Evolutionary conservation across 331 rosid genomes (phyloP), one percentile per base, ranked within the genome.

Genomic region (Prunus yedoensis): DNA sequence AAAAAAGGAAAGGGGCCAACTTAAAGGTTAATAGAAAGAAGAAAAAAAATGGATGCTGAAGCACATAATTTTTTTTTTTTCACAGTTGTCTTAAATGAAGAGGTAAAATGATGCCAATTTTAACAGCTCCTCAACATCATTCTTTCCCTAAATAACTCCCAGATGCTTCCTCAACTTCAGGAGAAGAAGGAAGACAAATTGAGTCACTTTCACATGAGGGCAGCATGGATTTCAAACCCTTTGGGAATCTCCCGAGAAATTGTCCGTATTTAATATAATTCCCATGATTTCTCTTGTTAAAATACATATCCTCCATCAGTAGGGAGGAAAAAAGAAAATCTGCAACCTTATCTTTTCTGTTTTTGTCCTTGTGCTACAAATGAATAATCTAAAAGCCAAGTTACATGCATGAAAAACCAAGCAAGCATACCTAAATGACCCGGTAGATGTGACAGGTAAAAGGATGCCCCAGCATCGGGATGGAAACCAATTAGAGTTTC

Each of bases 401-500:
- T 59, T 50, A 57, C 28, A 73, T 61, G 49, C 13, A 23, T 41
- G 21, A 80, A 78, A 64, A 50, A 69, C 52, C 50, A 50, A 21
- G 25, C 43, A 52, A 83, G 49, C 78, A 70, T 89, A 94, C 99
- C 99, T 74, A 94, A 57, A 76, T 85, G 93, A 82, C 99, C 97
- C 18, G 97, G 96, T 65, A 94, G 78, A 81, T 76, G 99, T 69
- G 97, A 84, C 82, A 94, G 99, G 85, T 90, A 89, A 85, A 90
- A 94, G 72, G 99, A 94, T 53, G 92, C 97, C 67, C 89, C 97
- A 58, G 97, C 97, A 87, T 94, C 97, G 58, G 97, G 95, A 81
- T 94, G 97, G 85, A 92, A 94, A 83, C 99, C 99, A 76, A 94
- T 94, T 47, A 83, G 79, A 81, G 96, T 89, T 88, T 92, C 97